These are phyloP conservation scores for Phlegmacium glaucopus DNA, from an alignment of 768 basidiomycete species.

Conservation along the genomic window DNA sequence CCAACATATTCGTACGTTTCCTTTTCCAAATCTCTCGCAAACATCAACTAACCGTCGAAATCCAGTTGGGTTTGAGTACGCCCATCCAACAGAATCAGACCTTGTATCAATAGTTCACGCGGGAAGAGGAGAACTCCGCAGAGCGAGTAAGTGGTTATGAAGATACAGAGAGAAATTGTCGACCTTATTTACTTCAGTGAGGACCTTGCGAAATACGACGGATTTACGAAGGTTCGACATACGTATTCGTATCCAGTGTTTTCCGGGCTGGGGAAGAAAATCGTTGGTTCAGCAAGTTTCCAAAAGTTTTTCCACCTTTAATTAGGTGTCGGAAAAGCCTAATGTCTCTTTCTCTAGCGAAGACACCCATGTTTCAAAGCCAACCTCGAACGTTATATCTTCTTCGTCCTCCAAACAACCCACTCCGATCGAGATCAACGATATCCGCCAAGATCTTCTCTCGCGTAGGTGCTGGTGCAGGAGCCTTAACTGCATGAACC, in stretches of 20 bases:
- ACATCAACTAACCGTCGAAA: conserved; percentile 1
- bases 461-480: conserved; percentile 84
- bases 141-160: conserved; percentile 62
- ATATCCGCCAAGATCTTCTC: conserved; percentile 90
- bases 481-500: conserved; percentile 79
- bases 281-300: conserved; percentile 83
- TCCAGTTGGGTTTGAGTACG: conserved; percentile 81
- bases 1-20: conserved; percentile 81
- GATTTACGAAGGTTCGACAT: conserved; percentile 93
- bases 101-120: conserved; percentile 94
- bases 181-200: conserved; percentile 47
- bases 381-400: conserved; percentile 95
- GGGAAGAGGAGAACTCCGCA: conserved; percentile 95
- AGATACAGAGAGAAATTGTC: background rate
- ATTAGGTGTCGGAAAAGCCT: background rate
- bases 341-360: conserved; percentile 45
- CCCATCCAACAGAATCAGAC: conserved; percentile 99
- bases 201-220: conserved; percentile 75
- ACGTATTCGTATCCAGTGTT: conserved; percentile 90
- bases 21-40: background rate
- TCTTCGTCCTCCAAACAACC: conserved; percentile 98
- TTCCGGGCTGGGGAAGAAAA: conserved; percentile 91
- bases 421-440: conserved; percentile 80
- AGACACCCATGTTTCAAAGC: conserved; percentile 94
- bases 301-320: conserved; percentile 53